Evolutionary conservation across 2,329 filamentous ascomycete species (phyloP).

Genomic region (Daldinia sp.): DNA sequence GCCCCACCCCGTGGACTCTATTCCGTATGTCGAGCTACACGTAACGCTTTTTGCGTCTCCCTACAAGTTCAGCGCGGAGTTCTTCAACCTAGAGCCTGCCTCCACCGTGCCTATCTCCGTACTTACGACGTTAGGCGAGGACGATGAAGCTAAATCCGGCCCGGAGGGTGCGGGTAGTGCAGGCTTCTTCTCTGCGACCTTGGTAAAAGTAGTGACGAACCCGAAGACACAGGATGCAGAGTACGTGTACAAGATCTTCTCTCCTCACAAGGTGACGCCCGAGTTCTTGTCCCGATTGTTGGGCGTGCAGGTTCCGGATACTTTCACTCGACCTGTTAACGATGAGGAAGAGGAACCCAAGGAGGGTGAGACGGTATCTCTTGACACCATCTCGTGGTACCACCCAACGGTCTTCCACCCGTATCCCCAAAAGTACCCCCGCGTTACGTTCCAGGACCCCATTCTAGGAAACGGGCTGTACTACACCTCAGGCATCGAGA

Average conservation of each 20-base stretch:
- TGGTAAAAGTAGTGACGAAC: conserved; percentile 70
- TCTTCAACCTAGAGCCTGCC: conserved; percentile 73
- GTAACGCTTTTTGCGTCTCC: conserved; percentile 90
- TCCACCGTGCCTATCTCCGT: conserved; percentile 74
- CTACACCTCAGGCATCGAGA: conserved; percentile 82
- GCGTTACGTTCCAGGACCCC: conserved; percentile 86
- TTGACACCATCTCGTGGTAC: conserved; percentile 75
- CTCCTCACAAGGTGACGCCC: conserved; percentile 60
- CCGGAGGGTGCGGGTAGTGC: conserved; percentile 72
- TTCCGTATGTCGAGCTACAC: conserved; percentile 88
- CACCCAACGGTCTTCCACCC: conserved; percentile 80
- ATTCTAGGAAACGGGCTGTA: conserved; percentile 72
- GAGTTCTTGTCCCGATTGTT: conserved; percentile 63
- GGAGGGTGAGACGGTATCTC: conserved; percentile 43
- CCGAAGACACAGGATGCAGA: conserved; percentile 62
- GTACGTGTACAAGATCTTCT: conserved; percentile 72
- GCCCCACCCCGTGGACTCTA: conserved; percentile 73
- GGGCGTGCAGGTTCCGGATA: conserved; percentile 56
- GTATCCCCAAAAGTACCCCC: conserved; percentile 85
- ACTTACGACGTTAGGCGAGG: conserved; percentile 79
- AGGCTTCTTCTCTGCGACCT: conserved; percentile 87
- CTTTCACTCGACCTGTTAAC: conserved; percentile 42
- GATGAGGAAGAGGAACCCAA: conserved; percentile 39
- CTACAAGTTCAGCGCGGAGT: conserved; percentile 71
- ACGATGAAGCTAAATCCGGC: conserved; percentile 60